These are phyloP conservation scores for Atkinsonella texensis DNA, from an alignment of 2,329 filamentous ascomycete genomes.

Conservation along the genomic window DNA sequence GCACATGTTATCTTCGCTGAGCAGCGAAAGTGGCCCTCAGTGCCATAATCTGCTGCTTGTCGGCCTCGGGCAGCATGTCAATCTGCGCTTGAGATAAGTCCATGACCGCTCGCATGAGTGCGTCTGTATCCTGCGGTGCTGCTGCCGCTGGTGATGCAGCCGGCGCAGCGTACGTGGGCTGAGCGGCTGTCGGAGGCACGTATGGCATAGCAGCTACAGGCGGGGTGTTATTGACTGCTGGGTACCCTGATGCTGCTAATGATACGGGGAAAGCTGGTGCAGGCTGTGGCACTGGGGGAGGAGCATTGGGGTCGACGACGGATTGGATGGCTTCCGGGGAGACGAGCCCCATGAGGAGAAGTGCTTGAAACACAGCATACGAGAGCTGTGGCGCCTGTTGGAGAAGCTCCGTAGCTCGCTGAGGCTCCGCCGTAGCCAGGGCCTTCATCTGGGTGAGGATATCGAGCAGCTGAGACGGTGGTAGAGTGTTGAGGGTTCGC, in stretches of 20 bases:
- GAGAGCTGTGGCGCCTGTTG: conserved; percentile 82
- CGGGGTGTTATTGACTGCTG: conserved; percentile 33
- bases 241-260: conserved; percentile 23
- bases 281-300: conserved; percentile 21
- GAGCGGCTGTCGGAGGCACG: conserved; percentile 26
- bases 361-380: conserved; percentile 89
- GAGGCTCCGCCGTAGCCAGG: conserved; percentile 69
- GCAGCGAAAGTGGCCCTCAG: conserved; percentile 52
- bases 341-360: conserved; percentile 85
- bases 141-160: conserved; percentile 25
- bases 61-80: conserved; percentile 61
- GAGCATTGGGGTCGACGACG: conserved; percentile 55
- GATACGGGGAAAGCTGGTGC: conserved; percentile 21
- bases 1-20: conserved; percentile 20
- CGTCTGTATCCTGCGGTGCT: conserved; percentile 47
- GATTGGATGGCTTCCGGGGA: conserved; percentile 71
- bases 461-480: conserved; percentile 80
- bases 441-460: conserved; percentile 92
- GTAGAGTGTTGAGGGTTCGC: conserved; percentile 74
- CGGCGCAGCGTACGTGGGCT: conserved; percentile 24
- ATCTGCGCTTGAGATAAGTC: conserved; percentile 70
- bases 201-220: conserved; percentile 34
- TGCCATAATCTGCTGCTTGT: conserved; percentile 68
- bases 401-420: conserved; percentile 74
- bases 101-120: conserved; percentile 71